Base-by-base conservation (phyloP, 495 filamentous ascomycete species). In the Penicillium psychrofluorescens region DNA sequence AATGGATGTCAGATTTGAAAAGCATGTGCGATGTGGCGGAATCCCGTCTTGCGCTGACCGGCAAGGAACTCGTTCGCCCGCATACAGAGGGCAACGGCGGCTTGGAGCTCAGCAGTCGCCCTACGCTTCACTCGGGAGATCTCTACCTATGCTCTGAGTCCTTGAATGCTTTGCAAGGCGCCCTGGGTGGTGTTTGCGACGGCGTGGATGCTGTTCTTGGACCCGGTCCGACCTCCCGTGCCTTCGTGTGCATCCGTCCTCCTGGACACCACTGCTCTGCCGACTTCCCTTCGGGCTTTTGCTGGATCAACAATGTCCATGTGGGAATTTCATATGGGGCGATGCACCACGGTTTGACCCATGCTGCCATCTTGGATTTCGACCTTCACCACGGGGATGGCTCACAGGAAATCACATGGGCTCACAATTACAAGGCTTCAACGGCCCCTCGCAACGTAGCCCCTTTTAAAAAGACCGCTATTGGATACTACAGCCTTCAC, bases 291-390 rank as follows among this genome's bases (percentile, higher is more conserved):
- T 95, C 89, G 1, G 92, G 92, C 1, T 98, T 98, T 62, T 98
- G 92, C 66, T 98, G 92, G 92, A 63, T 98, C 43, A 98, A 98
- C 62, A 98, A 98, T 59, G 88, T 97, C 7, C 91, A 96, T 58
- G 88, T 97, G 29, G 94, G 92, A 0, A 95, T 97, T 45, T 86
- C 91, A 53, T 85, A 96, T 56, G 92, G 83, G 9, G 81, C 85
- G 5, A 75, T 86, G 44, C 78, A 74, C 38, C 81, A 95, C 55
- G 90, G 86, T 7, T 61, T 97, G 34, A 96, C 90, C 0, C 92
- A 97, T 61, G 91, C 89, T 0, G 92, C 89, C 6, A 98, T 98
- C 49, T 79, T 98, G 51, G 92, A 98, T 62, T 95, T 97, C 56
- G 92, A 98, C 61, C 68, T 98, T 6, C 92, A 98, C 49, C 92